Evolutionary conservation across 108 stramenopile species (phyloP).

Genomic region (Aurantiochytrium sp.): DNA sequence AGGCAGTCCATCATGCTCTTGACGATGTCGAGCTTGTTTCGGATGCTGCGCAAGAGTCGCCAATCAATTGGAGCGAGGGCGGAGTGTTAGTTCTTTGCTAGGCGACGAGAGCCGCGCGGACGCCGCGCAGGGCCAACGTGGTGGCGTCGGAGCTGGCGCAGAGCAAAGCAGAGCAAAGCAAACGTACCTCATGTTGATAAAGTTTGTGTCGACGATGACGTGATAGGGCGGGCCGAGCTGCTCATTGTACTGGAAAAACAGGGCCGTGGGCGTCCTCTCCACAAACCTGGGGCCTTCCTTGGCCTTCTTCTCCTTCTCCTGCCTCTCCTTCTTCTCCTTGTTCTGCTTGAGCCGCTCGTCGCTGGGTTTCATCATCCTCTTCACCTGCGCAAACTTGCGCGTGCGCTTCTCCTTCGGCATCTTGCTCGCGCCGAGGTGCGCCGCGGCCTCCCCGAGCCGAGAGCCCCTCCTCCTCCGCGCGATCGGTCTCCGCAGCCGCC

Average conservation of each 20-base stretch:
- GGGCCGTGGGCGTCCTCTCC: constrained; percentile 75
- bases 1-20: constrained; percentile 99
- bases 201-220: constrained; percentile 96
- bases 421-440: not conserved
- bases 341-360: constrained; percentile 77
- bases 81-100: too few species aligned
- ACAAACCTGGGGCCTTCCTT: constrained; percentile 69
- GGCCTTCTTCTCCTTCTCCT: constrained; percentile 54
- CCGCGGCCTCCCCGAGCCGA: not conserved
- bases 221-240: constrained; percentile 96
- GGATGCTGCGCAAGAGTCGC: not conserved
- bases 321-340: constrained; percentile 57
- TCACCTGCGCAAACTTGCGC: constrained; percentile 83
- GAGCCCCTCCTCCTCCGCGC: too few species aligned
- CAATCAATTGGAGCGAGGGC: not conserved
- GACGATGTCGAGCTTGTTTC: constrained; percentile 95
- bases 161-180: too few species aligned
- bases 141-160: too few species aligned
- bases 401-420: constrained; percentile 91
- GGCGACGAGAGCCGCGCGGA: too few species aligned
- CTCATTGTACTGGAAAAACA: constrained; percentile 96
- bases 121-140: too few species aligned
- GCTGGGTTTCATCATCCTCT: constrained; percentile 81
- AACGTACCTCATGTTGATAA: constrained; percentile 80
- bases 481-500: not conserved